Conservation (phyloP, 768 basidiomycete species). For the Gyrodon lividus region DNA sequence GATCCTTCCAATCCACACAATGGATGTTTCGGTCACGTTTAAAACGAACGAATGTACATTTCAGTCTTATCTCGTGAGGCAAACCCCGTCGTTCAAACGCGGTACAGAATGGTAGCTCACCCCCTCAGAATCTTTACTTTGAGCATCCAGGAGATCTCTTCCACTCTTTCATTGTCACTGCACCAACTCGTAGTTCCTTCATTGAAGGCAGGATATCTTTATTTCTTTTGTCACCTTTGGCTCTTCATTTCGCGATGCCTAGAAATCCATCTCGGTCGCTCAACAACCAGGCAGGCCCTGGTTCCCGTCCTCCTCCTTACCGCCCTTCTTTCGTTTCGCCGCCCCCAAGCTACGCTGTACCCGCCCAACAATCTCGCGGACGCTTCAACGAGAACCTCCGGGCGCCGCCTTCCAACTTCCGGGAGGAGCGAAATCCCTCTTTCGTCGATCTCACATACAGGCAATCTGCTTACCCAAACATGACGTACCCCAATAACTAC, state of each 20-base stretch:
- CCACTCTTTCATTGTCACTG: slow-evolving; percentile 3
- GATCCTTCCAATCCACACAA: slow-evolving; percentile 1
- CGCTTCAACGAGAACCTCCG: neutral
- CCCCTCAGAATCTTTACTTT: neutral
- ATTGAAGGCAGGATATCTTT: too few relatives aligned
- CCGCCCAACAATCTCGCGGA: neutral
- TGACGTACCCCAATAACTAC: slow-evolving; percentile 7
- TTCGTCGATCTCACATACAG: neutral
- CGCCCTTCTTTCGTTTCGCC: neutral
- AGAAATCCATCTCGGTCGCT: slow-evolving; percentile 11
- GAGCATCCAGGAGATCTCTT: slow-evolving; percentile 21
- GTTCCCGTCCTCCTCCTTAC: neutral
- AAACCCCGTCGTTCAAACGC: neutral
- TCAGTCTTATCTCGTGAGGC: slow-evolving; percentile 9
- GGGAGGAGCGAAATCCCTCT: neutral
- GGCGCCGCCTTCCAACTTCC: neutral
- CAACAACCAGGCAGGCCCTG: slow-evolving; percentile 25
- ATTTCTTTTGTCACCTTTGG: neutral
- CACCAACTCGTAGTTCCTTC: neutral
- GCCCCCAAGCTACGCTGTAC: neutral
- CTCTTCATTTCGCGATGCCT: slow-evolving; percentile 12
- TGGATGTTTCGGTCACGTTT: slow-evolving; percentile 16
- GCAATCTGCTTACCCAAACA: slow-evolving; percentile 4
- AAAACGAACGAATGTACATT: slow-evolving; percentile 6
- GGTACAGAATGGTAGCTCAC: neutral